Conservation (phyloP, 805 yeast genomes). For the Saccharomycopsis synnaedendra region DNA sequence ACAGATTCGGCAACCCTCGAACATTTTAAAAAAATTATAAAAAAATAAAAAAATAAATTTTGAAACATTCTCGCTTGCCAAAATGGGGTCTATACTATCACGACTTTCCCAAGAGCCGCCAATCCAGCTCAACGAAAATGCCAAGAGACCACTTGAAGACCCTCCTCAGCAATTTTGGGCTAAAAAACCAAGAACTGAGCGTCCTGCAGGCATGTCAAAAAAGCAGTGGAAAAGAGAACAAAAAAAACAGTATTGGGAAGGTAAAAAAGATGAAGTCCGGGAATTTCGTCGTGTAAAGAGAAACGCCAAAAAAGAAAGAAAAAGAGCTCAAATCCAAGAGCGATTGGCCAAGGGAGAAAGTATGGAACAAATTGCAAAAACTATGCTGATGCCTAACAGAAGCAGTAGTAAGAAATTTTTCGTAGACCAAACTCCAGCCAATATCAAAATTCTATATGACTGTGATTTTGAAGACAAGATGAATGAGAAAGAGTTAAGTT, state of each 20-base stretch:
- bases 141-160: too few species aligned
- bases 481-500: slow-evolving; percentile 59
- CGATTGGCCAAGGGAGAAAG: slow-evolving; percentile 29
- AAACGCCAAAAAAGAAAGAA: slow-evolving; percentile 30
- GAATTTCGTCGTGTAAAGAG: slow-evolving; percentile 44
- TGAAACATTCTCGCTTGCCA: too few species aligned
- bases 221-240: slow-evolving; percentile 71
- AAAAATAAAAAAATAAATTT: too few species aligned
- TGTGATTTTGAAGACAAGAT: slow-evolving; percentile 87
- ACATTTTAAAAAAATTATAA: too few species aligned
- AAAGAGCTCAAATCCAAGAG: slow-evolving; percentile 27
- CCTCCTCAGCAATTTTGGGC: too few species aligned
- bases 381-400: slow-evolving; percentile 23
- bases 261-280: slow-evolving; percentile 48
- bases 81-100: too few species aligned
- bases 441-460: slow-evolving; percentile 57
- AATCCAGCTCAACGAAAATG: too few species aligned
- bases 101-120: too few species aligned
- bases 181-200: slow-evolving; percentile 14
- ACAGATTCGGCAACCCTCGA: too few species aligned
- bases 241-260: slow-evolving; percentile 48
- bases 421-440: slow-evolving; percentile 34
- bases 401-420: slow-evolving; percentile 25
- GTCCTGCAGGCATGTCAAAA: slow-evolving; percentile 85
- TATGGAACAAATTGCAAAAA: slow-evolving; percentile 20